Evolutionary conservation across 1,139 yeast species (phyloP), one percentile per base, ranked within the genome.

Genomic region (Saccharomyces hybrid): DNA sequence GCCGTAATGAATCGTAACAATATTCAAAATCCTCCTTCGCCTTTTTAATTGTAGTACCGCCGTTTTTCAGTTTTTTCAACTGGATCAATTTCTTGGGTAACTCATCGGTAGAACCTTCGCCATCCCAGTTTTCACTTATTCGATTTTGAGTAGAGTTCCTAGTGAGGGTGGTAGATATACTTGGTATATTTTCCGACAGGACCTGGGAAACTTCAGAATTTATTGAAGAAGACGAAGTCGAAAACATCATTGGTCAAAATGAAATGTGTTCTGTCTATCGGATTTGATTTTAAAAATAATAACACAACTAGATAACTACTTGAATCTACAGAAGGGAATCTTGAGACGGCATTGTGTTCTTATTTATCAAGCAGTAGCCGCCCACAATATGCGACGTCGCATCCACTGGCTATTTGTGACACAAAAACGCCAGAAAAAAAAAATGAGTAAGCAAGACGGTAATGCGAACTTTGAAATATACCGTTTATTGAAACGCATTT

Each of bases 1-100:
- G 42, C 47, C 56, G 55, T 28, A 54, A 23, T 6, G 62, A 57
- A 48, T 58, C 52, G 46, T 60, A 60, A 28, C 52, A 52, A 42
- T 58, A 60, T 14, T 59, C 56, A 27, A 34, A 53, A 6, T 54
- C 49, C 5, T 55, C 58, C 11, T 56, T 29, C 28, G 57, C 60
- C 38, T 59, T 59, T 46, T 52, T 52, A 16, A 60, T 53, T n/a
- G 58, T 58, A 5, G 63, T 60, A n/a, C 63, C 62, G 31, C 56
- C 55, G 32, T 55, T 54, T 52, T 55, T 57, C 32, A 60, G 46
- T 26, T 55, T 50, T 28, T 51, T 57, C 16, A 60, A 52, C 41
- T 47, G 53, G 7, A 55, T 32, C n/a, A 13, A 47, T 25, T 53
- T 53, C 11, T 31, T 31, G 3, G 26, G 44, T 2, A 23, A 13